phyloP scores from a whole-genome alignment of 805 yeast species.

The Ogataea parapolymorpha region DNA sequence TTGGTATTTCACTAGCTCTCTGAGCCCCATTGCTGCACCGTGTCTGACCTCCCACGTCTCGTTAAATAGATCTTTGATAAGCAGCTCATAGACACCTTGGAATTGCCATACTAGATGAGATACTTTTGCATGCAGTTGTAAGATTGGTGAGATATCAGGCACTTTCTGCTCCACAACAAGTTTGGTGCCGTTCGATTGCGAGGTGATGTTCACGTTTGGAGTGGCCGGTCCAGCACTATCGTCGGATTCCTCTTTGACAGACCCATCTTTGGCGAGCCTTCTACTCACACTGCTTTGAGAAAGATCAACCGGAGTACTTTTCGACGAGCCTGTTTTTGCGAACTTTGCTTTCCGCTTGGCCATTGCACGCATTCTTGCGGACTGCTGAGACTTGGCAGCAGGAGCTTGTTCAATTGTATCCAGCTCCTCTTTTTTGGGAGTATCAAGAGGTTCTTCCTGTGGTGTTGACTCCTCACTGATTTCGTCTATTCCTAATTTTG shows the following conservation, averaged over 20 bases:
- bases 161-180: slow-evolving; percentile 78
- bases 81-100: slow-evolving; percentile 84
- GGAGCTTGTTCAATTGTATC: slow-evolving; percentile 2
- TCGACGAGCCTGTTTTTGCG: slow-evolving; percentile 49
- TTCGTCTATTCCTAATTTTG: slow-evolving; percentile 30
- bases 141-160: slow-evolving; percentile 60
- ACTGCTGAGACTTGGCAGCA: slow-evolving; percentile 32
- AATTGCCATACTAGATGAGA: slow-evolving; percentile 88
- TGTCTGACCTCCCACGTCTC: slow-evolving; percentile 94
- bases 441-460: slow-evolving; percentile 5
- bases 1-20: slow-evolving; percentile 81
- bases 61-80: slow-evolving; percentile 74
- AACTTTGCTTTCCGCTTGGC: slow-evolving; percentile 88
- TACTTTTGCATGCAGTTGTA: slow-evolving; percentile 67
- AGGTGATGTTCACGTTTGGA: slow-evolving; percentile 50
- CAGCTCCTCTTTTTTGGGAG: slow-evolving; percentile 7
- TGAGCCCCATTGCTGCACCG: slow-evolving; percentile 88
- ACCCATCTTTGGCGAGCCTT: slow-evolving; percentile 44
- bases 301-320: slow-evolving; percentile 55
- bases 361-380: slow-evolving; percentile 87
- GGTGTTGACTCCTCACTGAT: slow-evolving; percentile 21
- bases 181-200: slow-evolving; percentile 76
- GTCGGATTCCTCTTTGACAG: slow-evolving; percentile 22
- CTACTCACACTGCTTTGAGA: slow-evolving; percentile 68
- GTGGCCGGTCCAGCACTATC: slow-evolving; percentile 22